Conservation (phyloP, 768 basidiomycete genomes). For the Lentinula edodes region DNA sequence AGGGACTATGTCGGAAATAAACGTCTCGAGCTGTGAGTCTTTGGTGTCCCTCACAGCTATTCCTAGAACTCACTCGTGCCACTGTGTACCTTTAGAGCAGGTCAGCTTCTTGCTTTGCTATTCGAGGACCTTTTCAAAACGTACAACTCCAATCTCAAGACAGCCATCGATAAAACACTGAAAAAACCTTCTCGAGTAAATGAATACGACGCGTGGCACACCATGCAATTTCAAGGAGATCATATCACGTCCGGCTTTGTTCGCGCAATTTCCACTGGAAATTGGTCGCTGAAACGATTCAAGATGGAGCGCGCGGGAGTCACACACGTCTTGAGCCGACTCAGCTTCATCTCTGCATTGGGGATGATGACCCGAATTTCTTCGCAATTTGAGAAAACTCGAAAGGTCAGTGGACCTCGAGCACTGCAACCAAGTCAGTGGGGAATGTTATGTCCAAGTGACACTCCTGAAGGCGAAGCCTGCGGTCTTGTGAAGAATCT, state of each 20-base stretch:
- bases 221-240: slow-evolving; percentile 94
- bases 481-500: slow-evolving; percentile 98
- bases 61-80: slow-evolving; percentile 7
- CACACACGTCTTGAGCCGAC: slow-evolving; percentile 91
- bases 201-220: slow-evolving; percentile 92
- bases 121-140: slow-evolving; percentile 99
- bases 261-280: slow-evolving; percentile 96
- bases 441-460: slow-evolving; percentile 97
- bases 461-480: slow-evolving; percentile 99
- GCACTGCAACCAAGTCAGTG: slow-evolving; percentile 98
- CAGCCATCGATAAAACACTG: slow-evolving; percentile 92
- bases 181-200: slow-evolving; percentile 93
- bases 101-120: slow-evolving; percentile 89
- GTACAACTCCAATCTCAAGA: slow-evolving; percentile 93
- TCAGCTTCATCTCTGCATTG: slow-evolving; percentile 94
- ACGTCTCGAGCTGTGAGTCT: slow-evolving; percentile 86
- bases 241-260: slow-evolving; percentile 94
- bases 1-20: slow-evolving; percentile 99
- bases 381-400: slow-evolving; percentile 98
- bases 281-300: slow-evolving; percentile 98
- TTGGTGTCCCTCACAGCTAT: slow-evolving; percentile 2
- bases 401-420: slow-evolving; percentile 96
- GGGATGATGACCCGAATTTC: slow-evolving; percentile 99
- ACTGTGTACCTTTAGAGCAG: slow-evolving; percentile 54
- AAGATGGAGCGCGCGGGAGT: slow-evolving; percentile 99